Evolutionary conservation across 441 rosid genomes (phyloP).

Genomic region (Hypseocharis bilobata): DNA sequence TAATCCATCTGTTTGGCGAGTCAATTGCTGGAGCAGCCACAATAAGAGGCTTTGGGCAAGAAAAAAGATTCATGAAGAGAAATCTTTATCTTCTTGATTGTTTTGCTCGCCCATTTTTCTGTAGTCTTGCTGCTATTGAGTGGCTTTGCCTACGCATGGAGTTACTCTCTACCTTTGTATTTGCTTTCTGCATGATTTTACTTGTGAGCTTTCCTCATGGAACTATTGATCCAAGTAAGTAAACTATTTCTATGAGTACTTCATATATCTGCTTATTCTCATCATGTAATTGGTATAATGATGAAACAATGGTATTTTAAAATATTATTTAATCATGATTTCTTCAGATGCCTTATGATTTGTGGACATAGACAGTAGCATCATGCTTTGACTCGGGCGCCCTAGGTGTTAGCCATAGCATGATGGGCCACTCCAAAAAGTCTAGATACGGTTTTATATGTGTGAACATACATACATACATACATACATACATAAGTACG

Average conservation of each 20-base stretch:
- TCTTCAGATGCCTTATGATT: no score
- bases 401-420: no score
- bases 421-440: no score
- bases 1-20: constrained; percentile 91
- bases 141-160: constrained; percentile 99
- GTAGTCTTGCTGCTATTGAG: constrained; percentile 95
- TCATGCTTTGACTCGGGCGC: no score
- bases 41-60: constrained; percentile 97
- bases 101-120: constrained; percentile 94
- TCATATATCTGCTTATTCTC: constrained; percentile 3
- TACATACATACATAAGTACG: no score
- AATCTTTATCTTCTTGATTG: constrained; percentile 97
- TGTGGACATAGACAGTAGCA: no score
- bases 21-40: constrained; percentile 99
- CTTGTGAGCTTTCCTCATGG: constrained; percentile 95
- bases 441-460: no score
- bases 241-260: constrained; percentile 5
- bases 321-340: background rate
- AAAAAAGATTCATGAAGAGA: constrained; percentile 92
- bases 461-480: no score
- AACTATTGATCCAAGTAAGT: constrained; percentile 94
- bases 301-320: background rate
- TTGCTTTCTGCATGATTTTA: constrained; percentile 95
- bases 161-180: constrained; percentile 85
- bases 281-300: background rate